Percentiles rank a stretch among this genome's conserved stretches.
Evolutionary conservation across 345 rosid species (phyloP).

Genomic region (Gossypium turneri): DNA sequence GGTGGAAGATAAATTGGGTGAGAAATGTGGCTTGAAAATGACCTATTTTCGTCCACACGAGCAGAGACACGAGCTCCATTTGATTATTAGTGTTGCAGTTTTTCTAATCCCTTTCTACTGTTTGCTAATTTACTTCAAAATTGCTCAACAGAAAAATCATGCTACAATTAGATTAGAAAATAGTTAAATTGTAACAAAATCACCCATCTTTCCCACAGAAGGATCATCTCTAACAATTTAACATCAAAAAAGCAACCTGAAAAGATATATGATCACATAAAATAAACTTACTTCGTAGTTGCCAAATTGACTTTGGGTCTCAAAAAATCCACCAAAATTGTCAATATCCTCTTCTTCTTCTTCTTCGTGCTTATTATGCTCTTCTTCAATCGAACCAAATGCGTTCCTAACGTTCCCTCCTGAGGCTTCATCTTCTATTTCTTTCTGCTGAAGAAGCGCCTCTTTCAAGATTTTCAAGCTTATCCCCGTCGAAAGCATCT

Average conservation of each 20-base stretch:
- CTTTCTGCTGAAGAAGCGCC: conserved; percentile 80
- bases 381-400: conserved; percentile 37
- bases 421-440: conserved; percentile 60
- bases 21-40: too few species aligned
- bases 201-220: too few species aligned
- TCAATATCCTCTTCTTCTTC: conserved; percentile 49
- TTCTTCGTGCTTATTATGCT: conserved; percentile 26
- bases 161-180: too few species aligned
- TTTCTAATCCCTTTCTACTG: not conserved
- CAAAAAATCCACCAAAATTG: conserved; percentile 55
- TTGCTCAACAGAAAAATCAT: not conserved
- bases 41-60: too few species aligned
- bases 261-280: not conserved
- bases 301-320: conserved; percentile 53
- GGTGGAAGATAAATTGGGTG: too few species aligned
- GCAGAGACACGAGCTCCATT: not conserved
- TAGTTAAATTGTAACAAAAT: too few species aligned
- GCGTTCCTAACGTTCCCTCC: conserved; percentile 29
- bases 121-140: not conserved
- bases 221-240: too few species aligned
- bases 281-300: conserved; percentile 40
- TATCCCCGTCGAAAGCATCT: conserved; percentile 65
- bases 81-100: not conserved
- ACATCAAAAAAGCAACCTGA: not conserved
- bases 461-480: conserved; percentile 81